Conservation (phyloP, 2,329 filamentous ascomycete genomes). For the Hypoxylon sp. region DNA sequence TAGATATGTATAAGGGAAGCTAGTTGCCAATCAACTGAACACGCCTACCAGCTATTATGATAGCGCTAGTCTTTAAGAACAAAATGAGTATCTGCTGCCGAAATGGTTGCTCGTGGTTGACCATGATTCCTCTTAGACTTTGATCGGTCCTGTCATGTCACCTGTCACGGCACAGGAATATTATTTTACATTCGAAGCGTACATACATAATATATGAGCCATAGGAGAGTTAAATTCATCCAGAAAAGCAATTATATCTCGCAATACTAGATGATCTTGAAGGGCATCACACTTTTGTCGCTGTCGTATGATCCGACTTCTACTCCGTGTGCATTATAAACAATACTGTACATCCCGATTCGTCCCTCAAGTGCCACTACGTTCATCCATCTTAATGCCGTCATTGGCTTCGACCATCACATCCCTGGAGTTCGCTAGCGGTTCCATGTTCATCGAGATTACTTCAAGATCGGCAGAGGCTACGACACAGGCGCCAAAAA, state of each 20-base stretch:
- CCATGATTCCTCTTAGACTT: slow-evolving; percentile 5
- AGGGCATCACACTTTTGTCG: slow-evolving; percentile 14
- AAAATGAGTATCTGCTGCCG: slow-evolving; percentile 41
- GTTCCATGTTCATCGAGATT: slow-evolving; percentile 12
- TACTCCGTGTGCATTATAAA: slow-evolving; percentile 21
- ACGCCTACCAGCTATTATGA: slow-evolving; percentile 4
- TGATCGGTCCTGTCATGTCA: slow-evolving; percentile 8
- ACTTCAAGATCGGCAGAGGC: slow-evolving; percentile 31
- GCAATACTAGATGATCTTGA: slow-evolving; percentile 19
- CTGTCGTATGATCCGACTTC: slow-evolving; percentile 41
- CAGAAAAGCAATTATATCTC: slow-evolving; percentile 28
- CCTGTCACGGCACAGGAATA: slow-evolving; percentile 23
- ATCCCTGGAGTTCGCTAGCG: slow-evolving; percentile 23
- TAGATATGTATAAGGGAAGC: slow-evolving; percentile 10
- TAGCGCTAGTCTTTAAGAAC: slow-evolving; percentile 14
- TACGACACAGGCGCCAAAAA: slow-evolving; percentile 26
- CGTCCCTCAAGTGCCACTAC: slow-evolving; percentile 30
- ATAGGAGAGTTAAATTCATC: slow-evolving; percentile 12
- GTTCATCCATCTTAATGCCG: slow-evolving; percentile 32
- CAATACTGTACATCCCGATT: slow-evolving; percentile 38
- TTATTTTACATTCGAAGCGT: slow-evolving; percentile 23
- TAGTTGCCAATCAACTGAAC: slow-evolving; percentile 24
- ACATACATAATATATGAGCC: background rate
- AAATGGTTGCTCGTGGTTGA: slow-evolving; percentile 31
- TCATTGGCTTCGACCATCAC: slow-evolving; percentile 31